Conservation (phyloP, 352 stramenopile species). For the Phytophthora multivora region DNA sequence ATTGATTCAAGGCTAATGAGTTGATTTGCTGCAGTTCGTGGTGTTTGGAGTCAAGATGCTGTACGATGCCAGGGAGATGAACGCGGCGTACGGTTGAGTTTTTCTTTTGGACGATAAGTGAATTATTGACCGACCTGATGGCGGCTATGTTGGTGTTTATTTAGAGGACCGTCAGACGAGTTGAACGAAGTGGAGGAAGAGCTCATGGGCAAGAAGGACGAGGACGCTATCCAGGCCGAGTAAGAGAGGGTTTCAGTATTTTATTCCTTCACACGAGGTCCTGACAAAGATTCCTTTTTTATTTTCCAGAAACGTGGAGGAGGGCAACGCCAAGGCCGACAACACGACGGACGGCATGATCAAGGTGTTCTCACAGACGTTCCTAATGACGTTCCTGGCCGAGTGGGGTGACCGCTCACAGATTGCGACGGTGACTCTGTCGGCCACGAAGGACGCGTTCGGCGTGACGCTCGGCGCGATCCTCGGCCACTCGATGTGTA, state of each 20-base stretch:
- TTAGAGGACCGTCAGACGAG: constrained; percentile 79
- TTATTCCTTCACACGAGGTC: neutral
- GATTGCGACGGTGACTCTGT: constrained; percentile 99
- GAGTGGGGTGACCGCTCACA: constrained; percentile 99
- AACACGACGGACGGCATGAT: constrained; percentile 68
- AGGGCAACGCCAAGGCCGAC: constrained; percentile 31
- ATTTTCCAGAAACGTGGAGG: constrained; percentile 40
- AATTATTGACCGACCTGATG: constrained; percentile 4
- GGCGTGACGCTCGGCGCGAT: constrained; percentile 96
- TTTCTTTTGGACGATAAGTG: constrained; percentile 1
- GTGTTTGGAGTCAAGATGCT: constrained; percentile 97
- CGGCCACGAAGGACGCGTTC: constrained; percentile 94
- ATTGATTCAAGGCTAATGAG: constrained; percentile 4
- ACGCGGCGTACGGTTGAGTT: constrained; percentile 47
- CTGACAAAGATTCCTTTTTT: neutral
- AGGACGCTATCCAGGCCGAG: constrained; percentile 51
- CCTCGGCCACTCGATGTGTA: constrained; percentile 98
- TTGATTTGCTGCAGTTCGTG: constrained; percentile 85
- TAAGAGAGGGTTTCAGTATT: constrained; percentile 28
- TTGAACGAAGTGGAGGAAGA: constrained; percentile 85
- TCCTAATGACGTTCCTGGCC: constrained; percentile 98
- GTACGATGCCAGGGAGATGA: constrained; percentile 85
- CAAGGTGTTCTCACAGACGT: constrained; percentile 93
- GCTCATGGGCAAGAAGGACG: constrained; percentile 82
- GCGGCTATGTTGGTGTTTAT: neutral